Percentiles rank a stretch among this genome's conserved stretches.
Conservation (phyloP, 257 asterid genomes). For the Nicotiana otophora region DNA sequence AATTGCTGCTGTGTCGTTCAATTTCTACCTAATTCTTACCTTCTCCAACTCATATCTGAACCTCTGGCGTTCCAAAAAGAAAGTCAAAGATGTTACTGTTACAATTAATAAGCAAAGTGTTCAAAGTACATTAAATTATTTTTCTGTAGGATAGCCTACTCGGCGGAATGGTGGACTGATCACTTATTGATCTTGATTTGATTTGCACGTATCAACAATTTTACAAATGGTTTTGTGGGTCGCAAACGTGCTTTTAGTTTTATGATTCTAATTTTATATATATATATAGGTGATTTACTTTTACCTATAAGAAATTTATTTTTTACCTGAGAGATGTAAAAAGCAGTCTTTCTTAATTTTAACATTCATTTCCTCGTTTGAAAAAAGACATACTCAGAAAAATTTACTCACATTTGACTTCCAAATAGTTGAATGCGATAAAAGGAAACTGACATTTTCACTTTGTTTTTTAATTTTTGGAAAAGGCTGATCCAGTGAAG, state of each 20-base stretch:
- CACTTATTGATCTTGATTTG: neutral
- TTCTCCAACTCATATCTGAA: neutral
- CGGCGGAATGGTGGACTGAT: neutral
- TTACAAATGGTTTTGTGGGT: neutral
- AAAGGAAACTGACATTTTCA: neutral
- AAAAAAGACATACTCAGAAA: neutral
- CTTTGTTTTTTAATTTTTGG: neutral
- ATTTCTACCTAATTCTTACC: conserved; percentile 5
- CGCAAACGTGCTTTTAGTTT: too few relatives aligned
- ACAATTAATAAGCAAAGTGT: neutral
- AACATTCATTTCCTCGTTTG: neutral
- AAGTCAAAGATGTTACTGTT: neutral
- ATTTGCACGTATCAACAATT: neutral
- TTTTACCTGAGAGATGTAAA: too few relatives aligned
- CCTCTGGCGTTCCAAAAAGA: neutral
- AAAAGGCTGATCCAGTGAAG: neutral
- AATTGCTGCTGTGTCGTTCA: neutral
- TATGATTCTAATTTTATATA: too few relatives aligned
- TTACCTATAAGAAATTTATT: too few relatives aligned
- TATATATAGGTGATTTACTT: too few relatives aligned
- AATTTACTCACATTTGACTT: neutral
- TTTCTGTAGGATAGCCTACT: neutral
- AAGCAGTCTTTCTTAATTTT: too few relatives aligned
- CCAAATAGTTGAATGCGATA: neutral
- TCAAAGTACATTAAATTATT: neutral